These are phyloP conservation scores for Aspergillus bertholletiae DNA, from an alignment of 495 filamentous ascomycete genomes.

Conservation along the genomic window DNA sequence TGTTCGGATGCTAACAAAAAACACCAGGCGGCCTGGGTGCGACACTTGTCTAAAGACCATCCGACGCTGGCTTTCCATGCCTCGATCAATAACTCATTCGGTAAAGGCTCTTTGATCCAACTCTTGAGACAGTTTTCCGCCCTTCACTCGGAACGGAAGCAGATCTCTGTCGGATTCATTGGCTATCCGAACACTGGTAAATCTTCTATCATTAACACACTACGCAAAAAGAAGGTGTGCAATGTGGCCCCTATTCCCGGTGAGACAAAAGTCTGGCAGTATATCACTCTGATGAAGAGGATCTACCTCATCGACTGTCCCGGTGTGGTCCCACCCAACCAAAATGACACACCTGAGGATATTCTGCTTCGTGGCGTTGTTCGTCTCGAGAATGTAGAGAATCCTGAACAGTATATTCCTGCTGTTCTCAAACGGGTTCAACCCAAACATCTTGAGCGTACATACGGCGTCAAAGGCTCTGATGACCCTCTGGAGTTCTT, in stretches of 20 bases:
- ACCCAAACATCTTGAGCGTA: conserved; percentile 83
- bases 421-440: conserved; percentile 78
- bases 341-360: conserved; percentile 75
- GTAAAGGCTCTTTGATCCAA: conserved; percentile 73
- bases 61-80: conserved; percentile 94
- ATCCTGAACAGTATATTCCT: conserved; percentile 92
- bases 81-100: conserved; percentile 87
- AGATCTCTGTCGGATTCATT: conserved; percentile 85
- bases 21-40: conserved; percentile 79
- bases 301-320: conserved; percentile 98
- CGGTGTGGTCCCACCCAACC: conserved; percentile 87
- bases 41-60: conserved; percentile 74
- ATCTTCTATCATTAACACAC: conserved; percentile 88
- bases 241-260: conserved; percentile 95
- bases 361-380: conserved; percentile 91
- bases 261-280: conserved; percentile 94
- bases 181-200: conserved; percentile 90
- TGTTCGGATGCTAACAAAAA: conserved; percentile 38
- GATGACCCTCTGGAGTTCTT: conserved; percentile 73
- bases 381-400: conserved; percentile 89
- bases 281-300: conserved; percentile 92
- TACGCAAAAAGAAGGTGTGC: conserved; percentile 88
- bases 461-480: conserved; percentile 76
- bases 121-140: conserved; percentile 89
- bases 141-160: conserved; percentile 86